Conservation (phyloP, 768 basidiomycete genomes). For the Gyrodon lividus region DNA sequence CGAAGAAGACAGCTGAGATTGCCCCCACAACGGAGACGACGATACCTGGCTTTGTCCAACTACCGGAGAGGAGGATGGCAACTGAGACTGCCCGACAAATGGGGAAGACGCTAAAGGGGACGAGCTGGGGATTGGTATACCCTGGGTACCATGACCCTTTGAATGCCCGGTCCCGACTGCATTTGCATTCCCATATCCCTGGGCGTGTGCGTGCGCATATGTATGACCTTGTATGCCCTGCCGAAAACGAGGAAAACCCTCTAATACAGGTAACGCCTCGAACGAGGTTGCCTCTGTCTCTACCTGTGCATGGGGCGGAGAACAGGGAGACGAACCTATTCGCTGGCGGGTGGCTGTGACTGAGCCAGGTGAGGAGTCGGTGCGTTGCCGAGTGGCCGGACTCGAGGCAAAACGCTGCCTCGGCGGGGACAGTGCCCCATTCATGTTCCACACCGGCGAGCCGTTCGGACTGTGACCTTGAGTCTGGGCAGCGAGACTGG, state of each 20-base stretch:
- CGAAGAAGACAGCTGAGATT: slow-evolving; percentile 2
- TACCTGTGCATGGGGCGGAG: neutral
- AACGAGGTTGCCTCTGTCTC: neutral
- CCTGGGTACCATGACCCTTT: slow-evolving; percentile 11
- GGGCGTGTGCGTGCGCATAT: neutral
- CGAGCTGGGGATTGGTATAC: slow-evolving; percentile 11
- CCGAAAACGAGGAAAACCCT: neutral
- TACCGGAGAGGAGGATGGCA: too few relatives aligned
- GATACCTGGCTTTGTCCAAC: neutral
- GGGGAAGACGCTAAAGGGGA: slow-evolving; percentile 14
- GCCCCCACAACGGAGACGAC: slow-evolving; percentile 11
- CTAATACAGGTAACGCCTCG: slow-evolving; percentile 11
- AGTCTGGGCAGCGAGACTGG: neutral
- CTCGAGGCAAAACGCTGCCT: slow-evolving; percentile 13
- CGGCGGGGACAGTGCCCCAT: slow-evolving; percentile 17
- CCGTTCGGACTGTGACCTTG: slow-evolving; percentile 1
- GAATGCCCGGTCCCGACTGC: neutral
- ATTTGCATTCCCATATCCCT: too few relatives aligned
- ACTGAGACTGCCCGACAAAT: slow-evolving; percentile 1
- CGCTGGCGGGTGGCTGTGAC: neutral
- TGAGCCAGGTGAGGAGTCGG: neutral
- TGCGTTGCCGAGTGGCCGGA: slow-evolving; percentile 2
- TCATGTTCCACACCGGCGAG: slow-evolving; percentile 12
- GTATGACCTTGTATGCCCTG: slow-evolving; percentile 1
- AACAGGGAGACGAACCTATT: slow-evolving; percentile 14